phyloP scores from a whole-genome alignment of 2,329 filamentous ascomycete genomes.

The Colletotrichum scovillei region DNA sequence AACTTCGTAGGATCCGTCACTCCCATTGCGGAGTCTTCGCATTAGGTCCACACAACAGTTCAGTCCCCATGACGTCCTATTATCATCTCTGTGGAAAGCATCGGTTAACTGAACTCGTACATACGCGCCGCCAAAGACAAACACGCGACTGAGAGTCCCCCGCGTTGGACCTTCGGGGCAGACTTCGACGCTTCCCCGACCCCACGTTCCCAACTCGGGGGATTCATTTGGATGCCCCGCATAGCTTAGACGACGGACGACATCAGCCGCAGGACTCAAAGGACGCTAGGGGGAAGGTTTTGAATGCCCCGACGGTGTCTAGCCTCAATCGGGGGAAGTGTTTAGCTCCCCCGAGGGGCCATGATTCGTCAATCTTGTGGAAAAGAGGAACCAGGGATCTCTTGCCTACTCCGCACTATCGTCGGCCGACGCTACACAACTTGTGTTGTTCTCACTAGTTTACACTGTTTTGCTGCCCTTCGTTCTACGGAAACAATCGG shows the following conservation, averaged over 20 bases:
- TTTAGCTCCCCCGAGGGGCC: constrained; percentile 40
- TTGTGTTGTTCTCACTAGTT: constrained; percentile 1
- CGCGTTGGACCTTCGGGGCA: constrained; percentile 15
- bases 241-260: not conserved
- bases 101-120: not conserved
- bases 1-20: not conserved
- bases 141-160: not conserved
- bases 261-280: constrained; percentile 38
- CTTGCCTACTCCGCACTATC: constrained; percentile 1
- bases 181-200: constrained; percentile 13
- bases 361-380: constrained; percentile 30
- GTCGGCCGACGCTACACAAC: constrained; percentile 14
- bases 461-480: not conserved
- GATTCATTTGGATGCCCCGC: constrained; percentile 4
- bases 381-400: not conserved
- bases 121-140: not conserved
- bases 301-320: constrained; percentile 28
- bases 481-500: not conserved
- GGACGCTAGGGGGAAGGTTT: constrained; percentile 35
- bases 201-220: constrained; percentile 2
- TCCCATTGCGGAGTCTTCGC: not conserved
- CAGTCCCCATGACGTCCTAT: not conserved
- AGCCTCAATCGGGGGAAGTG: constrained; percentile 15
- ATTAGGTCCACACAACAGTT: constrained; percentile 5
- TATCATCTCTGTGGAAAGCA: not conserved